phyloP scores from a whole-genome alignment of 495 filamentous ascomycete species.

The Niebla homalea region DNA sequence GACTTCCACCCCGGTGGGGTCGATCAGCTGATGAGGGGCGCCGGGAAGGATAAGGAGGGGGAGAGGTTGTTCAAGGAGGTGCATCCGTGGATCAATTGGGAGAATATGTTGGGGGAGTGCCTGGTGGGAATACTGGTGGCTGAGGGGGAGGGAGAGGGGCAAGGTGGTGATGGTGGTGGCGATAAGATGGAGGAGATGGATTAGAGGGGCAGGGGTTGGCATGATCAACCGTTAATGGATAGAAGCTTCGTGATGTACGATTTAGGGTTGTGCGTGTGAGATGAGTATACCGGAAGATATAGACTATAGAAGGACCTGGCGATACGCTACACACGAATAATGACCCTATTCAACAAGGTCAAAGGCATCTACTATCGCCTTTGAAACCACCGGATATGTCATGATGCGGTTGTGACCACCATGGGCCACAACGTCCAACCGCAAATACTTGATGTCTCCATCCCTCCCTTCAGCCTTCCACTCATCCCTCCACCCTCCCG shows the following conservation, averaged over 20 bases:
- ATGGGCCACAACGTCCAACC: slow-evolving; percentile 10
- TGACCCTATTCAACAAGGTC: too few species aligned
- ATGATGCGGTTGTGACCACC: slow-evolving; percentile 18
- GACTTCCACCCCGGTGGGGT: slow-evolving; percentile 88
- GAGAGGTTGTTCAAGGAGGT: slow-evolving; percentile 76
- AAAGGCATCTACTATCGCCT: slow-evolving; percentile 12
- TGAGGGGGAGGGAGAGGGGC: slow-evolving; percentile 46
- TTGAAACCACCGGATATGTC: slow-evolving; percentile 14
- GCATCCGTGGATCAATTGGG: slow-evolving; percentile 97
- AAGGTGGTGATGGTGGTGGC: slow-evolving; percentile 17
- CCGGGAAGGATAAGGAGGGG: slow-evolving; percentile 56
- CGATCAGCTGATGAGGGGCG: slow-evolving; percentile 67
- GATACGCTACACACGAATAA: too few species aligned
- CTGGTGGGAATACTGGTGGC: slow-evolving; percentile 73
- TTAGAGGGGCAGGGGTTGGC: slow-evolving; percentile 20
- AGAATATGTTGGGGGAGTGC: slow-evolving; percentile 79
- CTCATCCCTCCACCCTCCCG: slow-evolving; percentile 4
- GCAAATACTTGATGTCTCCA: slow-evolving; percentile 7
- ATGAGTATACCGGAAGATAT: too few species aligned
- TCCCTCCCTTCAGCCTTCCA: slow-evolving; percentile 13
- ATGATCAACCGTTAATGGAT: too few species aligned
- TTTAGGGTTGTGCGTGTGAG: too few species aligned
- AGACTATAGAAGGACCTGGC: too few species aligned
- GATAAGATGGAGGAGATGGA: slow-evolving; percentile 60
- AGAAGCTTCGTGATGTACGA: too few species aligned